A percentile compares a stretch with the other conserved stretches of the same genome.
These are phyloP conservation scores for Rhodotorula sp. DNA, from an alignment of 1,284 basidiomycete genomes.

Conservation along the genomic window DNA sequence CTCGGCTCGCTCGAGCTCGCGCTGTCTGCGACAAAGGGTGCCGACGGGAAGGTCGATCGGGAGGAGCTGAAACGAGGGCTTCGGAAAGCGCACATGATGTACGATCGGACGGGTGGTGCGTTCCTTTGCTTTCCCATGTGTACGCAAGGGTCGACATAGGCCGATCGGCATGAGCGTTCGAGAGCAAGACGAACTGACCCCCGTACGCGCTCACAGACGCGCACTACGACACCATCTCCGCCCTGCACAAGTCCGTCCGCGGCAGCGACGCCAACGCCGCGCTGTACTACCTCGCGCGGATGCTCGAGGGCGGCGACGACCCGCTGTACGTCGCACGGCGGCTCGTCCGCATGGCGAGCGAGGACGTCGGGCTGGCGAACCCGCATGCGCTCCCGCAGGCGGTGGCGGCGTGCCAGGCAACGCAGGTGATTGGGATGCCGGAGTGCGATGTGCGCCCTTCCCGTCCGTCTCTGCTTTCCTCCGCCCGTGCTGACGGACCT, in stretches of 20 bases:
- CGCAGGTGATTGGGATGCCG: constrained; percentile 81
- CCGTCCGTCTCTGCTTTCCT: not conserved
- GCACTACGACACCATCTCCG: constrained; percentile 62
- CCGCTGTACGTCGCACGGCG: constrained; percentile 79
- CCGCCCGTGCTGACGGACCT: no score
- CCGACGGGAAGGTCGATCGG: constrained; percentile 35
- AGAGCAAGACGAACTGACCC: not conserved
- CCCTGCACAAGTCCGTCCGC: constrained; percentile 76
- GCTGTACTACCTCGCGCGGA: constrained; percentile 82
- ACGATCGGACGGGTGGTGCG: constrained; percentile 69
- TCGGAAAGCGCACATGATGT: constrained; percentile 54
- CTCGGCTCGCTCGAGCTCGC: constrained; percentile 65
- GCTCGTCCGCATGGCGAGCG: constrained; percentile 71
- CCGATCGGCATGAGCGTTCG: no score
- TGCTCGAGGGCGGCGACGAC: constrained; percentile 84
- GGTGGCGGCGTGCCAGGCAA: constrained; percentile 74
- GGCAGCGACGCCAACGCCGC: constrained; percentile 78
- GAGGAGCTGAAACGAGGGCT: constrained; percentile 52
- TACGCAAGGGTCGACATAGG: no score
- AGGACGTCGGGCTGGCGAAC: constrained; percentile 51
- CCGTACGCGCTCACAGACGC: constrained; percentile 35
- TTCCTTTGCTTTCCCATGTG: constrained; percentile 19
- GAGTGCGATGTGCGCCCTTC: constrained; percentile 38
- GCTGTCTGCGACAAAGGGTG: constrained; percentile 47
- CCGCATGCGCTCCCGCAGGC: constrained; percentile 58